A percentile compares a stretch with the other conserved stretches of the same genome.
phyloP scores from a whole-genome alignment of 768 basidiomycete species.

The Daedalea quercina region DNA sequence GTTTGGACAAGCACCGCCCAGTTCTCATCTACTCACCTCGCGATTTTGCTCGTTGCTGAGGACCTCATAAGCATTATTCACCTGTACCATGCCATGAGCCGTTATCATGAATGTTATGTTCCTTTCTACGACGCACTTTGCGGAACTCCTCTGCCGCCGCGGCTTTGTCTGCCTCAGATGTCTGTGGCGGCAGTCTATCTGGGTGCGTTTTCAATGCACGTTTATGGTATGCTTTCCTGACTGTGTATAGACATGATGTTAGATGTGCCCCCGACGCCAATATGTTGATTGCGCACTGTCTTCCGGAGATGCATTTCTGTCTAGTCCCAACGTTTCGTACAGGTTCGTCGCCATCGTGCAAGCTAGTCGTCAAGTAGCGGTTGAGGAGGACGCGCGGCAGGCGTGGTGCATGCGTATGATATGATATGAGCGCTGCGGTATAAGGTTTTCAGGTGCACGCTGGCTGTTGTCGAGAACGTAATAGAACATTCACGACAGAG shows the following conservation, averaged over 20 bases:
- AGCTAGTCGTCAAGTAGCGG: background rate
- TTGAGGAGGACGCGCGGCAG: background rate
- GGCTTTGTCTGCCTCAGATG: conserved; percentile 52
- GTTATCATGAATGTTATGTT: background rate
- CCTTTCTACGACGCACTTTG: conserved; percentile 26
- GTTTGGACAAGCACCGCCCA: background rate
- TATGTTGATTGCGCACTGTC: conserved; percentile 52
- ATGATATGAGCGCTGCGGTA: background rate
- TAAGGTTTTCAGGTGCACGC: background rate
- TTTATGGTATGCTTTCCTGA: conserved; percentile 74
- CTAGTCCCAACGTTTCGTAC: conserved; percentile 57
- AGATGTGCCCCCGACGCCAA: no score
- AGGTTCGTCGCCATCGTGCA: conserved; percentile 23
- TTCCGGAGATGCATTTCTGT: conserved; percentile 49
- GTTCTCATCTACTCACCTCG: conserved; percentile 30
- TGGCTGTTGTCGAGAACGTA: background rate
- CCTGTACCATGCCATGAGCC: conserved; percentile 28
- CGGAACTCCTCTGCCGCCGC: conserved; percentile 53
- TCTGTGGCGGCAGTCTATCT: conserved; percentile 54
- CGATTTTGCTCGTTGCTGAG: conserved; percentile 57
- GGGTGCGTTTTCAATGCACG: conserved; percentile 71
- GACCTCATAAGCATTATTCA: conserved; percentile 77
- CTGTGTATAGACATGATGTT: conserved; percentile 38
- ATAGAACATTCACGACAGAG: background rate
- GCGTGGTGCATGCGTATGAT: background rate